These are phyloP conservation scores for Aspergillus hortae DNA, from an alignment of 2,329 filamentous ascomycete genomes.

Conservation along the genomic window DNA sequence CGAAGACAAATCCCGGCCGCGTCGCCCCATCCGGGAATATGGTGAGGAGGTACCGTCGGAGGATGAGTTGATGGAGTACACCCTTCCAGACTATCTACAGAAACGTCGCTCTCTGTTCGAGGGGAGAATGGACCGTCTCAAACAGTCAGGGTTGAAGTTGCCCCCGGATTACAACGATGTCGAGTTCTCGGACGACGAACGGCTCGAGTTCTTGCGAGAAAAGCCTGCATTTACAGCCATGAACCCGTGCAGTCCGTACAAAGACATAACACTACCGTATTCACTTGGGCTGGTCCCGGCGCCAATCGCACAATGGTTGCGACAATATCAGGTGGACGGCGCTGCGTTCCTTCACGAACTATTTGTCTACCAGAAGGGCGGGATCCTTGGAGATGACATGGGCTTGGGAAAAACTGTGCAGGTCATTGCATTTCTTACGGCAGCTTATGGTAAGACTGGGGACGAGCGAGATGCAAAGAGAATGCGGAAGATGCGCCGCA, in stretches of 20 bases:
- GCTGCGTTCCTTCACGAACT: conserved; percentile 80
- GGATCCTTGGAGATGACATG: conserved; percentile 95
- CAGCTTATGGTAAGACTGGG: conserved; percentile 89
- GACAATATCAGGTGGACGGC: conserved; percentile 86
- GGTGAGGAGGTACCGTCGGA: conserved; percentile 49
- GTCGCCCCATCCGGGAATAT: conserved; percentile 36
- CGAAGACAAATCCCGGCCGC: conserved; percentile 19
- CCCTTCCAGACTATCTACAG: conserved; percentile 69
- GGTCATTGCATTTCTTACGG: conserved; percentile 86
- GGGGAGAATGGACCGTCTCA: conserved; percentile 54
- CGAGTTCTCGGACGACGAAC: conserved; percentile 69
- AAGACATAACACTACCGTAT: conserved; percentile 69
- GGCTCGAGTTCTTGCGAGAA: conserved; percentile 60
- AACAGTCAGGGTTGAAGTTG: conserved; percentile 66
- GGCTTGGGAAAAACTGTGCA: conserved; percentile 96
- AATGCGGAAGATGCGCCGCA: conserved; percentile 78
- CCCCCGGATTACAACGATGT: conserved; percentile 75
- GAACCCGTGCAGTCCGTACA: conserved; percentile 66
- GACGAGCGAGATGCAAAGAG: conserved; percentile 81
- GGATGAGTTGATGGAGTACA: conserved; percentile 54
- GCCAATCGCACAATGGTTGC: conserved; percentile 83
- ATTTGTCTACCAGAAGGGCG: conserved; percentile 88
- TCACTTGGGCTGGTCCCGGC: conserved; percentile 82
- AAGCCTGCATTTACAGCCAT: conserved; percentile 63
- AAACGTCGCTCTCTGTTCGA: conserved; percentile 69